Conservation (phyloP, 441 rosid species). For the Euphorbia corollata region DNA sequence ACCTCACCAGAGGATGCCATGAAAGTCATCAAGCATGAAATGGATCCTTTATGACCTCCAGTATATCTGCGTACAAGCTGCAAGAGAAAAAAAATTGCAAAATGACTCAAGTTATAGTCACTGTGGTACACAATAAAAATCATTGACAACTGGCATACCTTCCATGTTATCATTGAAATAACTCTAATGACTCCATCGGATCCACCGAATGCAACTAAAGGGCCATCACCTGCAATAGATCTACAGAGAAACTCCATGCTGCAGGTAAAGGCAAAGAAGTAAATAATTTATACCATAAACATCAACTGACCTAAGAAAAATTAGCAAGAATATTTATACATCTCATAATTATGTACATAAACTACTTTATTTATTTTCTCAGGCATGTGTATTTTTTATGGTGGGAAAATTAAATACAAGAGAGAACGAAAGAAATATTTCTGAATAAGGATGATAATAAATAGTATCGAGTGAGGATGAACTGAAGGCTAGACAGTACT, state of each 20-base stretch:
- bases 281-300: background rate
- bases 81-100: constrained; percentile 25
- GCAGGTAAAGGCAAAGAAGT: constrained; percentile 21
- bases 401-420: background rate
- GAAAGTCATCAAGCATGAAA: constrained; percentile 92
- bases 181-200: constrained; percentile 98
- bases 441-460: background rate
- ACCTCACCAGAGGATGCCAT: constrained; percentile 98
- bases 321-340: background rate
- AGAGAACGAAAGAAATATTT: background rate
- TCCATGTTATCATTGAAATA: constrained; percentile 98
- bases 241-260: constrained; percentile 93
- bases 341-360: background rate
- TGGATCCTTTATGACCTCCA: constrained; percentile 95
- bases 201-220: constrained; percentile 95
- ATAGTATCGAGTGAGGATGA: background rate
- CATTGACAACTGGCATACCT: constrained; percentile 42
- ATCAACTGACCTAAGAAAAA: constrained; percentile 2
- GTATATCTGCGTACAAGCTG: constrained; percentile 96
- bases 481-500: background rate
- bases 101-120: constrained; percentile 15
- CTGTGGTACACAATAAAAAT: constrained; percentile 15
- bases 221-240: constrained; percentile 80
- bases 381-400: background rate
- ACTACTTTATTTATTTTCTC: background rate